Conservation (phyloP, 192 early-diverging fungal species). For the Diversispora epigaea region DNA sequence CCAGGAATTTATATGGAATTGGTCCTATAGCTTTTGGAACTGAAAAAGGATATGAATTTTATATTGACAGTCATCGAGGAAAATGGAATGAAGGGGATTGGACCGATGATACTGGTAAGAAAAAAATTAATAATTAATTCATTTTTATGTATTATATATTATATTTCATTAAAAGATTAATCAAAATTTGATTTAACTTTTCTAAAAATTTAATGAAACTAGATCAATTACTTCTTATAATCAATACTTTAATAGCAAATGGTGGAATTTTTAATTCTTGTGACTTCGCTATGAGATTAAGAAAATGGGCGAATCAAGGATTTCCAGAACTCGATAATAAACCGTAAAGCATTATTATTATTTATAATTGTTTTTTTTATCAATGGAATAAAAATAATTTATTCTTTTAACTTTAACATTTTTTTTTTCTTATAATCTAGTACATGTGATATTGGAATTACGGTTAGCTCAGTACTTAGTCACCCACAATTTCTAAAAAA, state of each 20-base stretch:
- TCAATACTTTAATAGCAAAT: conserved; percentile 50
- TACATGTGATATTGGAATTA: conserved; percentile 36
- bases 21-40: conserved; percentile 62
- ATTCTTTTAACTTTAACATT: too few relatives aligned
- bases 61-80: conserved; percentile 42
- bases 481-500: conserved; percentile 48
- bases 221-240: conserved; percentile 61
- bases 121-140: too few relatives aligned
- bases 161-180: background rate
- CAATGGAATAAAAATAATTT: too few relatives aligned
- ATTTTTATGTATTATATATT: background rate
- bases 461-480: conserved; percentile 48
- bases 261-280: conserved; percentile 49
- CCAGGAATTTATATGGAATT: conserved; percentile 48
- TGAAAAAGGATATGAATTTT: conserved; percentile 45
- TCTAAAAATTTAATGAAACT: conserved; percentile 7
- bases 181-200: background rate
- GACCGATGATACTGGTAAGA: conserved; percentile 47
- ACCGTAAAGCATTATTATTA: conserved; percentile 2
- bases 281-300: conserved; percentile 52
- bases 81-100: conserved; percentile 48
- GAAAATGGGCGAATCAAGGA: conserved; percentile 54
- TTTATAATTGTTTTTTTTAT: too few relatives aligned
- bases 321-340: conserved; percentile 51
- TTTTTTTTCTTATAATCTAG: too few relatives aligned